These are phyloP conservation scores for Alternaria postmessia DNA, from an alignment of 2,329 filamentous ascomycete genomes.

Conservation along the genomic window DNA sequence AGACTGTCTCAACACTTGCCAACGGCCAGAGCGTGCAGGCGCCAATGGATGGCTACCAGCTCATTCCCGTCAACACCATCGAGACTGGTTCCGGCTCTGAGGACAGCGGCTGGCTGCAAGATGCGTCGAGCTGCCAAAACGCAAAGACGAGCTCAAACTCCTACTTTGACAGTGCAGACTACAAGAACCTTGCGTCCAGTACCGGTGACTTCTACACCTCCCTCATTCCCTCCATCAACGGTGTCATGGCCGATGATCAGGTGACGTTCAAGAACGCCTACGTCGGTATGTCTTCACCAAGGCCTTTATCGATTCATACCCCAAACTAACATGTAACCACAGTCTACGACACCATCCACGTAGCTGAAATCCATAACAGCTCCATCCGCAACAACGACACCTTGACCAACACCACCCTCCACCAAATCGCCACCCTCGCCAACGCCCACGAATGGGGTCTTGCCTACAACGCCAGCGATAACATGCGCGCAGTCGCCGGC, in stretches of 20 bases:
- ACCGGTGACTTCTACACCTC: slow-evolving; percentile 64
- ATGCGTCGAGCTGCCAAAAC: slow-evolving; percentile 63
- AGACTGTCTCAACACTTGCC: slow-evolving; percentile 66
- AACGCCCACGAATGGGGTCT: slow-evolving; percentile 83
- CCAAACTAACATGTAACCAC: background rate
- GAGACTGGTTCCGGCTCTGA: slow-evolving; percentile 66
- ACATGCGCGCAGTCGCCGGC: slow-evolving; percentile 56
- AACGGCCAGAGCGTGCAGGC: slow-evolving; percentile 73
- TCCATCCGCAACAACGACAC: slow-evolving; percentile 64
- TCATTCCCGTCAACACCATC: slow-evolving; percentile 76
- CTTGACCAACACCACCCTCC: slow-evolving; percentile 68
- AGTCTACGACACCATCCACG: slow-evolving; percentile 70
- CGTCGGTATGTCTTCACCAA: slow-evolving; percentile 57
- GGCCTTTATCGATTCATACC: too few relatives aligned
- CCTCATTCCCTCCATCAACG: slow-evolving; percentile 62
- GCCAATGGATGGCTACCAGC: slow-evolving; percentile 82
- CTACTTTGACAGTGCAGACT: slow-evolving; percentile 63
- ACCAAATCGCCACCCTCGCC: slow-evolving; percentile 75
- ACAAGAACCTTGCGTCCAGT: slow-evolving; percentile 56
- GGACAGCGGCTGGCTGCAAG: slow-evolving; percentile 66
- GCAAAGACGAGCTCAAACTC: slow-evolving; percentile 66
- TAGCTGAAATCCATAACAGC: slow-evolving; percentile 69
- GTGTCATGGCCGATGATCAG: slow-evolving; percentile 58
- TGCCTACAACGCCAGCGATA: slow-evolving; percentile 73
- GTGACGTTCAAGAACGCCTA: slow-evolving; percentile 70